These are phyloP conservation scores for Xylaria castorea DNA, from an alignment of 495 filamentous ascomycete genomes.

Conservation along the genomic window DNA sequence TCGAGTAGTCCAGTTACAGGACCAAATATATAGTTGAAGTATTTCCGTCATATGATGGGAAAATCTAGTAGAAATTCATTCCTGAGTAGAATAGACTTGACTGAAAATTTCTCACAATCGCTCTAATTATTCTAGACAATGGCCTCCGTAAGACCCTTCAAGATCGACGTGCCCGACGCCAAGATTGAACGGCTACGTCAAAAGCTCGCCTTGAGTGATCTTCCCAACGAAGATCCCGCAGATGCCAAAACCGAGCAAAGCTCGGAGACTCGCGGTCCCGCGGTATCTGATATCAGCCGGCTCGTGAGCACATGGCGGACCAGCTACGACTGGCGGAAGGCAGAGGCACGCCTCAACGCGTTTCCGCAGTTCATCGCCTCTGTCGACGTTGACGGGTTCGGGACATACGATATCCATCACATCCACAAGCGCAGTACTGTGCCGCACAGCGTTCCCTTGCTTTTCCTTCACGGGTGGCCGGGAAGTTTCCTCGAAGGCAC, in stretches of 20 bases:
- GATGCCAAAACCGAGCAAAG: not conserved
- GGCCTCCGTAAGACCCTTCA: constrained; percentile 30
- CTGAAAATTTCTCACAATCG: too few species aligned
- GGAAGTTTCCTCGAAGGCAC: constrained; percentile 70
- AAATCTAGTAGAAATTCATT: not conserved
- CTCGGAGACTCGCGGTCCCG: constrained; percentile 43
- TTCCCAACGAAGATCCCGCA: constrained; percentile 2
- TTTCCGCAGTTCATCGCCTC: constrained; percentile 60
- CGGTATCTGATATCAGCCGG: constrained; percentile 55
- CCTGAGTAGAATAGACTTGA: not conserved
- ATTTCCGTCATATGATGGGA: not conserved
- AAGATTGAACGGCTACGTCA: constrained; percentile 29
- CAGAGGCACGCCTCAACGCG: constrained; percentile 54
- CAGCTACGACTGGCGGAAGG: constrained; percentile 47
- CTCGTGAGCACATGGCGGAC: constrained; percentile 53
- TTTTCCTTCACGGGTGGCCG: constrained; percentile 69
- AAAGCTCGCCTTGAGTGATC: constrained; percentile 32
- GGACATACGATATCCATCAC: constrained; percentile 53
- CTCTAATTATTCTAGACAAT: not conserved
- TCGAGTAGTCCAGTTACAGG: not conserved
- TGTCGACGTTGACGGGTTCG: constrained; percentile 48
- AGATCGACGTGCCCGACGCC: constrained; percentile 29
- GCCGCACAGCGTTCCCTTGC: constrained; percentile 55
- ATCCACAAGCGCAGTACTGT: constrained; percentile 55
- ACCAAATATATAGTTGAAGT: not conserved